Percentiles rank a stretch among this genome's conserved stretches.
Conservation (phyloP, 108 stramenopile species). For the Seminavis robusta region DNA sequence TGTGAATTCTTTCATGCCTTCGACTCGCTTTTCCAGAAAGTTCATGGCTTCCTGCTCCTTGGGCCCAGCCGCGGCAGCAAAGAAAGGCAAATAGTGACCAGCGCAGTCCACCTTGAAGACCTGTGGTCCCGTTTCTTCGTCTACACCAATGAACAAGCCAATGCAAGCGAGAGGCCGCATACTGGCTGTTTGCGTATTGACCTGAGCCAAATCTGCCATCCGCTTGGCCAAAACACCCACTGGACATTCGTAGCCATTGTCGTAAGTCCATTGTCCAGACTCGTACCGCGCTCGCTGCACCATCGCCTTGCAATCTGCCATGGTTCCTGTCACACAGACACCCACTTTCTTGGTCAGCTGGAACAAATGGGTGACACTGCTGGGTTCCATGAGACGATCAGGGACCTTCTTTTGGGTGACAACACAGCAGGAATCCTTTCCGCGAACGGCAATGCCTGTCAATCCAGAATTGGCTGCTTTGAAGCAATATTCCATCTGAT, state of each 20-base stretch:
- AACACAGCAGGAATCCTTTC: conserved; percentile 82
- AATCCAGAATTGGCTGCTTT: conserved; percentile 93
- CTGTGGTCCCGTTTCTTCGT: conserved; percentile 96
- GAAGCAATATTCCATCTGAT: conserved; percentile 99
- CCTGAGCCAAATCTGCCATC: conserved; percentile 97
- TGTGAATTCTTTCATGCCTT: conserved; percentile 56
- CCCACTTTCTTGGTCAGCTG: conserved; percentile 86
- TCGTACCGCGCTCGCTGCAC: conserved; percentile 93
- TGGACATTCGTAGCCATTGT: conserved; percentile 95
- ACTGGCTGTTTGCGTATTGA: conserved; percentile 94
- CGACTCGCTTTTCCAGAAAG: conserved; percentile 96
- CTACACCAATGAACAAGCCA: conserved; percentile 89
- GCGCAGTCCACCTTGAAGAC: conserved; percentile 98
- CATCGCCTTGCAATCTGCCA: conserved; percentile 80
- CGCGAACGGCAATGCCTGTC: conserved; percentile 94
- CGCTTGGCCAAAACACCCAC: conserved; percentile 87
- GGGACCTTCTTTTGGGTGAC: conserved; percentile 99
- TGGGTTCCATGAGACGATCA: conserved; percentile 91
- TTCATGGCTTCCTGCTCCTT: conserved; percentile 99
- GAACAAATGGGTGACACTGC: conserved; percentile 87
- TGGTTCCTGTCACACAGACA: conserved; percentile 91
- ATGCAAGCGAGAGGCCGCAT: conserved; percentile 92
- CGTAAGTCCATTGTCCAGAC: conserved; percentile 92
- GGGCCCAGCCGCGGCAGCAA: conserved; percentile 88
- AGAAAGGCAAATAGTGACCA: conserved; percentile 96